Evolutionary conservation across 306 rosid genomes (phyloP).

Genomic region (Lagenaria siceraria): DNA sequence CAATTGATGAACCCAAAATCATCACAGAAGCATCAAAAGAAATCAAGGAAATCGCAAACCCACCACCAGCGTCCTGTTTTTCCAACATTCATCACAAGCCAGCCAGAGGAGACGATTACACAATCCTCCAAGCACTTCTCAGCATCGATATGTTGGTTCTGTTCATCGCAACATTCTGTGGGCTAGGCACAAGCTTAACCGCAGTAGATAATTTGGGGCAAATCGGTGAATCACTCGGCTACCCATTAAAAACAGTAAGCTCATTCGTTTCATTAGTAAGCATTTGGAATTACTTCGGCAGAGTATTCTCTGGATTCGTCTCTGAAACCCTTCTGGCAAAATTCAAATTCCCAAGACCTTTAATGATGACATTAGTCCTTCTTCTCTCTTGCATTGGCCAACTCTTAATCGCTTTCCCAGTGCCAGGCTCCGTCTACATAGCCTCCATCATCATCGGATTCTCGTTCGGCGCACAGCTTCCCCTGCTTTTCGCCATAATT

Average conservation of each 20-base stretch:
- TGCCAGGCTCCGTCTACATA: slow-evolving; percentile 22
- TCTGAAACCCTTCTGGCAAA: slow-evolving; percentile 23
- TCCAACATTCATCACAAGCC: neutral
- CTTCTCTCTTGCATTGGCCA: slow-evolving; percentile 24
- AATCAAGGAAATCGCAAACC: neutral
- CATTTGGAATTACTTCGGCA: slow-evolving; percentile 48
- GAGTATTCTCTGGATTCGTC: slow-evolving; percentile 33
- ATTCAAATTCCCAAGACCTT: slow-evolving; percentile 27
- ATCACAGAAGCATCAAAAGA: neutral
- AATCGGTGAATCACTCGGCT: slow-evolving; percentile 37
- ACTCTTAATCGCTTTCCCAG: slow-evolving; percentile 34
- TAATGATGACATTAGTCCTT: slow-evolving; percentile 31
- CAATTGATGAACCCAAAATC: neutral
- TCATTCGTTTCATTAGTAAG: slow-evolving; percentile 31
- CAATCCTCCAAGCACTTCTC: slow-evolving; percentile 31
- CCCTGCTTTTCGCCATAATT: slow-evolving; percentile 34
- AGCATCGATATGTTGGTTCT: slow-evolving; percentile 32
- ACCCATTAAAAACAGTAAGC: slow-evolving; percentile 12
- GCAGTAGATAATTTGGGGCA: slow-evolving; percentile 42
- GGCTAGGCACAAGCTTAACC: slow-evolving; percentile 33
- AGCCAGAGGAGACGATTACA: slow-evolving; percentile 36
- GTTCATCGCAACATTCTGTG: slow-evolving; percentile 21
- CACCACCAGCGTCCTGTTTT: neutral
- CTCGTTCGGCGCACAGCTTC: slow-evolving; percentile 37
- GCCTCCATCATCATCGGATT: slow-evolving; percentile 38